These are phyloP conservation scores for Irpex sp. DNA, from an alignment of 1,284 basidiomycete genomes.

Conservation along the genomic window DNA sequence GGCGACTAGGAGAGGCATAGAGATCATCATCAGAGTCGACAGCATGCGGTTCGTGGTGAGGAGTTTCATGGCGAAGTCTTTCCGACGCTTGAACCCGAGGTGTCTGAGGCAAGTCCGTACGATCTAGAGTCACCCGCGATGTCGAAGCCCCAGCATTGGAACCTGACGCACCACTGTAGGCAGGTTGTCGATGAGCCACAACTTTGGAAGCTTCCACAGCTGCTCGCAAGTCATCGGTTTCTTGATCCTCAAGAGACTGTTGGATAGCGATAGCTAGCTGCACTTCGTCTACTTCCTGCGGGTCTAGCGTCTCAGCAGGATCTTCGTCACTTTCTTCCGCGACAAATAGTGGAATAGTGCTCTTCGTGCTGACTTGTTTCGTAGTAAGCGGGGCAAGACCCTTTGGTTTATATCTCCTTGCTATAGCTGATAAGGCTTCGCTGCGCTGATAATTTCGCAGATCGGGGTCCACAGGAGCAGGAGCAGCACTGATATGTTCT, in stretches of 20 bases:
- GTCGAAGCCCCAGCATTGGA: constrained; percentile 18
- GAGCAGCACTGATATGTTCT: constrained; percentile 27
- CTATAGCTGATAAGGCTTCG: constrained; percentile 63
- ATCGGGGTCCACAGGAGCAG: constrained; percentile 50
- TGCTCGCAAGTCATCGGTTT: constrained; percentile 24
- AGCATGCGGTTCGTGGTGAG: neutral
- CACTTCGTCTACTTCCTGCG: constrained; percentile 38
- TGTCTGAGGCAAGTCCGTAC: neutral
- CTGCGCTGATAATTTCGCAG: constrained; percentile 60
- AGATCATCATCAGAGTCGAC: constrained; percentile 32
- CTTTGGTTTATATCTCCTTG: constrained; percentile 47
- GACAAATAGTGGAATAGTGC: constrained; percentile 49
- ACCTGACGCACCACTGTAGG: constrained; percentile 2
- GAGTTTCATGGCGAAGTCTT: neutral
- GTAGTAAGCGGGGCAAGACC: constrained; percentile 29
- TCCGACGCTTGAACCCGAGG: neutral
- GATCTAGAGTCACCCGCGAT: constrained; percentile 6
- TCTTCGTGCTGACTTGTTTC: constrained; percentile 24
- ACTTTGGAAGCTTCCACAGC: constrained; percentile 27
- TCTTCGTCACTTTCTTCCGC: constrained; percentile 41
- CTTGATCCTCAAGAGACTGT: constrained; percentile 42
- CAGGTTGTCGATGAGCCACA: constrained; percentile 2
- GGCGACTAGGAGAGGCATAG: constrained; percentile 44
- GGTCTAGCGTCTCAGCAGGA: constrained; percentile 6
- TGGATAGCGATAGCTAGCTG: constrained; percentile 55